Base-by-base conservation (phyloP, 306 rosid species). In the Carpinus viminea region DNA sequence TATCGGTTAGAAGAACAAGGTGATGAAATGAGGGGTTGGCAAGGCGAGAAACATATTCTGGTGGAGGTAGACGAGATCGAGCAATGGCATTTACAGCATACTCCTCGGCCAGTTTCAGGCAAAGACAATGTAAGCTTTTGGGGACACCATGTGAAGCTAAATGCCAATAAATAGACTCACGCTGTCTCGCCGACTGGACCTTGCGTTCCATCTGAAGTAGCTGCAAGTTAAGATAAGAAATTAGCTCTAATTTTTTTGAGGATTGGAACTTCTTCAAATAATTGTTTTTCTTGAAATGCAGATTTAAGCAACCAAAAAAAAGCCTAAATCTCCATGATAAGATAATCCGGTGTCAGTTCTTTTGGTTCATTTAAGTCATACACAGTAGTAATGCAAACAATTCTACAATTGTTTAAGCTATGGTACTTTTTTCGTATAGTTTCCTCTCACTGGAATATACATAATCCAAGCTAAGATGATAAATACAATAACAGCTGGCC, bases 61-160 rank as follows among this genome's bases (percentile, higher is more conserved):
- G 94, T 45, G 95, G 80, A 18, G 98, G 98, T 80, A 94, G 80
- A 72, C 89, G 91, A 81, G 97, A 85, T 77, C 98, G 85, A 64
- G 98, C 97, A 82, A 70, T 50, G 46, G 97, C 89, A 62, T 94
- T 94, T 80, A 90, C 92, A 12, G 98, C 82, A 71, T 92, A 94
- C 83, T 94, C 98, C 79, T 94, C 97, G 16, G 96, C 96, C 70
- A 94, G 81, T 78, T 90, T 94, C 72, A 94, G 91, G 83, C 89
- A 86, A 17, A 94, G 90, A 88, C 98, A 94, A 77, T 86, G 93
- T 45, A 94, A 81, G 84, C 94, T 83, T 75, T 82, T 88, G 43
- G 97, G 98, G 79, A 94, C 86, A 74, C 97, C 98, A 55, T 89
- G 92, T 41, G 98, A 92, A 62, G 98, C 98, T 77, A 94, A 83